Percentiles rank a stretch among this genome's conserved stretches.
Evolutionary conservation across 1,139 yeast species (phyloP).

Genomic region (Lodderomyces beijingensis): DNA sequence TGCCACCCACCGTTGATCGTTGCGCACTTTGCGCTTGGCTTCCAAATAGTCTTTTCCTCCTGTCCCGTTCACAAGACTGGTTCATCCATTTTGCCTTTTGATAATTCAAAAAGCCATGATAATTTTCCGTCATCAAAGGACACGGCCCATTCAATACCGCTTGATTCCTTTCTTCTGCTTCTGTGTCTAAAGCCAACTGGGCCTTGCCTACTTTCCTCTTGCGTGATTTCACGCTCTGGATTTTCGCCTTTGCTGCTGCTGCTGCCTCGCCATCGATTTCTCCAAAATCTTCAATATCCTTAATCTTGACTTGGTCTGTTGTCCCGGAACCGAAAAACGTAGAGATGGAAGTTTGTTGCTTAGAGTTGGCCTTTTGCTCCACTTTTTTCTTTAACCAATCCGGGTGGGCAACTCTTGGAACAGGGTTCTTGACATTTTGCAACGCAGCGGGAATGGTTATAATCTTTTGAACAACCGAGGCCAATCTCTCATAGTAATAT

Average conservation of each 20-base stretch:
- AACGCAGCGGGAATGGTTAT: conserved; percentile 97
- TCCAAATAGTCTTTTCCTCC: conserved; percentile 80
- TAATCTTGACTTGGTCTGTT: conserved; percentile 26
- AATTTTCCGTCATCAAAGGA: conserved; percentile 74
- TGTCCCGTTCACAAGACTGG: conserved; percentile 64
- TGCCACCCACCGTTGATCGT: conserved; percentile 56
- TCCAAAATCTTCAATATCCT: conserved; percentile 80
- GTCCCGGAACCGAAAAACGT: conserved; percentile 50
- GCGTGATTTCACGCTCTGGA: conserved; percentile 30
- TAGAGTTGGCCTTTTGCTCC: conserved; percentile 54
- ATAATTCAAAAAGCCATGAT: conserved; percentile 68
- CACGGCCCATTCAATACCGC: conserved; percentile 50
- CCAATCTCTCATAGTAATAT: conserved; percentile 85
- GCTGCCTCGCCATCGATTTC: conserved; percentile 20
- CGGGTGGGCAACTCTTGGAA: conserved; percentile 91
- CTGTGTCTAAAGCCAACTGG: conserved; percentile 33
- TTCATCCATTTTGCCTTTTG: conserved; percentile 84
- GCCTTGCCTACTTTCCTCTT: conserved; percentile 27
- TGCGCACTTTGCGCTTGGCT: conserved; percentile 43
- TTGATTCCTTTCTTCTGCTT: conserved; percentile 38
- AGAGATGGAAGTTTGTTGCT: conserved; percentile 65
- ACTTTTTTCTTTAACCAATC: conserved; percentile 81
- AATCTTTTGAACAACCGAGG: conserved; percentile 90
- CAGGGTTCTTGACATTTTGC: conserved; percentile 87
- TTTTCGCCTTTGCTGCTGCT: conserved; percentile 41